phyloP scores from a whole-genome alignment of 495 filamentous ascomycete genomes.

The Glarea lozoyensis region DNA sequence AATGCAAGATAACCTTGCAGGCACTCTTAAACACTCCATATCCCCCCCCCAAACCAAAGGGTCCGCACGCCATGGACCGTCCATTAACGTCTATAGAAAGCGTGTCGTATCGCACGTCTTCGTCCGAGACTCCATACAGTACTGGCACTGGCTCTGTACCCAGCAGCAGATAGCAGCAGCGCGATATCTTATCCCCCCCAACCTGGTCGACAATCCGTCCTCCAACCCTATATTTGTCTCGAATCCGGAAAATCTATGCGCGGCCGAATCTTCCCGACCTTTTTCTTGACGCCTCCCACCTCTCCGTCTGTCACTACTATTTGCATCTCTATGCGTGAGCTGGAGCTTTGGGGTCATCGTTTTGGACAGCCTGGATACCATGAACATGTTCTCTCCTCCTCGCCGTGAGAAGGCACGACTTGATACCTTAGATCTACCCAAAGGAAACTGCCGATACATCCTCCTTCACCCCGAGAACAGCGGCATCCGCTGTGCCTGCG shows the following conservation, averaged over 20 bases:
- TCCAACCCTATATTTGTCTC: not conserved
- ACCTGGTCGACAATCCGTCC: too few relatives aligned
- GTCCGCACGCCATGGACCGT: too few relatives aligned
- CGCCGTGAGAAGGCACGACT: constrained; percentile 20
- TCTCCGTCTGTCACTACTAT: not conserved
- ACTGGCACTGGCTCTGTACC: too few relatives aligned
- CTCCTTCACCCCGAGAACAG: constrained; percentile 42
- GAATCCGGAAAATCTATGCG: not conserved
- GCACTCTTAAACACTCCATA: too few relatives aligned
- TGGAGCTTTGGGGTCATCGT: constrained; percentile 18
- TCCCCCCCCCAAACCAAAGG: too few relatives aligned
- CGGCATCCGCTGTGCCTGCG: constrained; percentile 45
- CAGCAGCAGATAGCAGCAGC: too few relatives aligned
- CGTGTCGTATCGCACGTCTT: too few relatives aligned
- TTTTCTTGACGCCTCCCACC: not conserved
- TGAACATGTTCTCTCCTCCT: constrained; percentile 19
- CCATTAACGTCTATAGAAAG: too few relatives aligned
- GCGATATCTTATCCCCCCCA: too few relatives aligned
- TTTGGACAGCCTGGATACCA: constrained; percentile 10
- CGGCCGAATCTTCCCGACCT: not conserved
- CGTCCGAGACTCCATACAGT: too few relatives aligned
- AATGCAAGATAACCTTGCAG: too few relatives aligned
- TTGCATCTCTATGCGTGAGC: constrained; percentile 14
- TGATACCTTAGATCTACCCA: constrained; percentile 32
- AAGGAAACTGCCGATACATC: constrained; percentile 47